Evolutionary conservation across 305 asterid genomes (phyloP), one percentile per base, ranked within the genome.

Genomic region (Solanum hybrid): DNA sequence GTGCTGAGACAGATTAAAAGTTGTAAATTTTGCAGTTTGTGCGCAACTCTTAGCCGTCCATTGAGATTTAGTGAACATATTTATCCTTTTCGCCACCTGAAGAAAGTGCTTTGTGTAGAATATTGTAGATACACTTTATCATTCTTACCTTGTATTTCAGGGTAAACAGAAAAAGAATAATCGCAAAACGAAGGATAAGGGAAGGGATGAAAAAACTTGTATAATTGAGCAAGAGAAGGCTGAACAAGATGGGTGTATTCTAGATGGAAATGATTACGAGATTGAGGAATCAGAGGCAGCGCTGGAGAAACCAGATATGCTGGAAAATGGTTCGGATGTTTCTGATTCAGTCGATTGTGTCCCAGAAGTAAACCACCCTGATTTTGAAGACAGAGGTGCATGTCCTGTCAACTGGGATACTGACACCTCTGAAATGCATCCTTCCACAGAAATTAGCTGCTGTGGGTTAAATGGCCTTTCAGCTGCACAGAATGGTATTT

Each of bases 151-250:
- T 90, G 31, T 89, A 51, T 82, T 91, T 90, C 95, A 97, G 99
- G 96, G 94, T 38, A 97, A 97, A 90, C 97, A 97, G 90, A 97
- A 95, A 91, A 91, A 94, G 89, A 96, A 95, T 89, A 95, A 94
- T 79, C 95, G 98, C 83, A 97, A 95, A 92, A 93, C 90, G 65
- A 97, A 95, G 94, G 99, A 95, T 88, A 96, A 96, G 93, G 96
- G 87, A 32, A 95, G 91, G 94, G 97, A 95, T 92, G 97, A 93
- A 68, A 95, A 94, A 92, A 76, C 90, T 78, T 87, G 89, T 89
- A 36, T 90, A 72, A 76, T 84, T 86, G 79, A 86, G 85, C 93
- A 86, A 75, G 95, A 91, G 89, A 94, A 93, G 92, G 90, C 93
- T 80, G 97, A 96, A 91, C 92, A 79, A 88, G 96, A 95, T 79